Evolutionary conservation across 176 grass and related monocot species (phyloP), one percentile per base, ranked within the genome.

Genomic region (Zoysia pacifica): DNA sequence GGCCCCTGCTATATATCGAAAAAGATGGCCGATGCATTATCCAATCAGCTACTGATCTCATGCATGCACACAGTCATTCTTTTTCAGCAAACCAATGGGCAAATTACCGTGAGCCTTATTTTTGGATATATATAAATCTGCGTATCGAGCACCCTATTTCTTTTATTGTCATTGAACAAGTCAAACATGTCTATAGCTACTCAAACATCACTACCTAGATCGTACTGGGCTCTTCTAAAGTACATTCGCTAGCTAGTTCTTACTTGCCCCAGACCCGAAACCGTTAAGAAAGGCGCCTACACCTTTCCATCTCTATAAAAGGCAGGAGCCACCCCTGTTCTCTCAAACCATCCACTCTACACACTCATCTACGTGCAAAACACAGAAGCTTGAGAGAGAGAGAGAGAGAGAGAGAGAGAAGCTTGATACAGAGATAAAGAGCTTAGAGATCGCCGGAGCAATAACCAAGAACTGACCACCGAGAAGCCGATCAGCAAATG

Each of bases 271-370:
- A 11, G 58, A 67, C 12, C 76, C 58, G 18, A 35, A 55, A 48
- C 50, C 16, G 68, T 67, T 59, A 36, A 79, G 62, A 76, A 69
- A 81, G 28, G 28, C 28, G 74, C 54, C 48, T 45, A 40, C 10
- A 51, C 7, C 28, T 28, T 36, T 18, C 14, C 59, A 75, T 15
- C 61, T 39, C 85, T 83, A 87, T 83, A 87, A 78, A 83, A 83
- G 67, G 74, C 28, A 28, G 28, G 39, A 48, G 36, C 48, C 68
- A 47, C 6, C 79, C 14, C 39, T 13, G 37, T 59, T 12, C 85
- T 44, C 20, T 60, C 68, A 73, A 59, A 66, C 61, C 80, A 87
- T 49, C 70, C 73, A 55, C 8, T 11, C 10, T 28, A 66, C 75
- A 65, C 8, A 51, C 75, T 78, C 62, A 28, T 67, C 13, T 67